Conservation (phyloP, 73 alveolate genomes). For the Blepharisma stoltei region DNA sequence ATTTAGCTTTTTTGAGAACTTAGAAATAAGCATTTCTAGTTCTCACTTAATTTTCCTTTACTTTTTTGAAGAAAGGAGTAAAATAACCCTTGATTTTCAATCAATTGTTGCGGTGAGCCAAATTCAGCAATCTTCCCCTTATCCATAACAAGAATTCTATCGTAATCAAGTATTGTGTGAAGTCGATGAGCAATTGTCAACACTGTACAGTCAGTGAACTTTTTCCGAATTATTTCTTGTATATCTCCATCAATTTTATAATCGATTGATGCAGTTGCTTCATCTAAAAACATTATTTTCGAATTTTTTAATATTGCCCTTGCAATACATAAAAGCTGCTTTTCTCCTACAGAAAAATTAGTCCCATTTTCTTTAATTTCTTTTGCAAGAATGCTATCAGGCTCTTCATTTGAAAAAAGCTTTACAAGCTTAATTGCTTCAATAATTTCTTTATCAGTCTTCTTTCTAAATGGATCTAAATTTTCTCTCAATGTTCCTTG, state of each 20-base stretch:
- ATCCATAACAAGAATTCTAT: slow-evolving; percentile 63
- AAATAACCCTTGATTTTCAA: slow-evolving; percentile 27
- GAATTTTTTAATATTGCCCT: slow-evolving; percentile 69
- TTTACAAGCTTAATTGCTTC: slow-evolving; percentile 66
- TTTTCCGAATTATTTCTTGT: slow-evolving; percentile 51
- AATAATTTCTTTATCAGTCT: slow-evolving; percentile 62
- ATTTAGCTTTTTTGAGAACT: too few relatives aligned
- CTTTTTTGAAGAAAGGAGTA: slow-evolving; percentile 8
- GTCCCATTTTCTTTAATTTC: slow-evolving; percentile 74
- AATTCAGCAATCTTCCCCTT: slow-evolving; percentile 61
- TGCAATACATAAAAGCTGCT: slow-evolving; percentile 68
- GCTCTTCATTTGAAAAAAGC: slow-evolving; percentile 53
- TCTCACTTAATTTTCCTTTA: too few relatives aligned
- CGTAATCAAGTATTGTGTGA: slow-evolving; percentile 62
- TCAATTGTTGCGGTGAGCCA: slow-evolving; percentile 39
- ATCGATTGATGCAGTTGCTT: slow-evolving; percentile 88
- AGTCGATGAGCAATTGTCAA: slow-evolving; percentile 74
- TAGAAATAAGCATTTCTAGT: too few relatives aligned
- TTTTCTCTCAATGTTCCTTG: slow-evolving; percentile 83
- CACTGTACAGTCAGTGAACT: slow-evolving; percentile 53
- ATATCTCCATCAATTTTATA: slow-evolving; percentile 68
- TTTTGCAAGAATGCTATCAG: slow-evolving; percentile 57
- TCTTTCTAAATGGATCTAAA: slow-evolving; percentile 75
- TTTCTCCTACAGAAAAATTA: slow-evolving; percentile 79
- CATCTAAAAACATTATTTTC: slow-evolving; percentile 74